A percentile compares a stretch with the other conserved stretches of the same genome.
Conservation (phyloP, 176 grass and related monocot genomes). For the Thalia dealbata region DNA sequence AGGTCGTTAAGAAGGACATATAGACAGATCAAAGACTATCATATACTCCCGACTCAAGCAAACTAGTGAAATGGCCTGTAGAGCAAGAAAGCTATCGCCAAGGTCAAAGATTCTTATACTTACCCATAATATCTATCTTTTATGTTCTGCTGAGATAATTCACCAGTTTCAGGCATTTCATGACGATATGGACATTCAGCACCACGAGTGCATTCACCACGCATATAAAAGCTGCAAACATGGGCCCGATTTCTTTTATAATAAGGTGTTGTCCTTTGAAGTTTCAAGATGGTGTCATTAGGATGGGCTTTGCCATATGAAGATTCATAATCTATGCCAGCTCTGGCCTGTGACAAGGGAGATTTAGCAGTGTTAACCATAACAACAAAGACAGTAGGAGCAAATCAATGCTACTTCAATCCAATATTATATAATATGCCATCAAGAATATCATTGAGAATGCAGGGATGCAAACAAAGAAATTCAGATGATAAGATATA, state of each 20-base stretch:
- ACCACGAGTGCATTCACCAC: slow-evolving; percentile 93
- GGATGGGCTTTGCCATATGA: slow-evolving; percentile 70
- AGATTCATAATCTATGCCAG: slow-evolving; percentile 93
- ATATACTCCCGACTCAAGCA: neutral
- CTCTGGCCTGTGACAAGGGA: slow-evolving; percentile 42
- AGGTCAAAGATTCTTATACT: neutral
- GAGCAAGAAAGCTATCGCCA: too few relatives aligned
- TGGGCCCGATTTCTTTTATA: slow-evolving; percentile 98
- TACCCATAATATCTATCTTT: slow-evolving; percentile 99
- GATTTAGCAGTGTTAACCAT: neutral
- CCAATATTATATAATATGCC: neutral
- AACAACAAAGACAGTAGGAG: neutral
- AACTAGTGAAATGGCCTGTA: too few relatives aligned
- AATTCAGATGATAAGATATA: too few relatives aligned
- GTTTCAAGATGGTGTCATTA: slow-evolving; percentile 93
- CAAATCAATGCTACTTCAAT: neutral
- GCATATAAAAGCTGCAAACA: slow-evolving; percentile 91
- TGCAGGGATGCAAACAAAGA: too few relatives aligned
- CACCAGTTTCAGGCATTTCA: slow-evolving; percentile 98
- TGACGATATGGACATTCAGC: slow-evolving; percentile 97
- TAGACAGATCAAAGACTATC: neutral
- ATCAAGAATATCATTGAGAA: neutral
- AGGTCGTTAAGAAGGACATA: neutral
- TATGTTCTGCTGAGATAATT: slow-evolving; percentile 96
- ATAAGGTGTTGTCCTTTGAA: slow-evolving; percentile 95